A percentile compares a stretch with the other conserved stretches of the same genome.
Evolutionary conservation across 2,329 filamentous ascomycete genomes (phyloP).

Genomic region (Colletotrichum sp.): DNA sequence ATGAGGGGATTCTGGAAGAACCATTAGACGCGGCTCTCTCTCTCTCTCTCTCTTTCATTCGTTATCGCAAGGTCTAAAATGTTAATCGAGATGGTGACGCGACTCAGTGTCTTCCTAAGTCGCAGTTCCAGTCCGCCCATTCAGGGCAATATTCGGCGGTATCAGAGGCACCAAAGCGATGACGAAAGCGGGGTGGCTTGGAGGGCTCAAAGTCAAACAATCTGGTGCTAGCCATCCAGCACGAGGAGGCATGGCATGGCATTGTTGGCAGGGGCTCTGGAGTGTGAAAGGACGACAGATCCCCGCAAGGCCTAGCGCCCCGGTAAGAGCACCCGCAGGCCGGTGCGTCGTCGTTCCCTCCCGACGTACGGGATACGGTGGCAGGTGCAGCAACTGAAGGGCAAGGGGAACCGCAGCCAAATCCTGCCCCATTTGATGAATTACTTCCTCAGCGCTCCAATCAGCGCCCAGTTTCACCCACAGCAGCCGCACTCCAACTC

Average conservation of each 20-base stretch:
- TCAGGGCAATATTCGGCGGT: background rate
- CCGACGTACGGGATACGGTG: background rate
- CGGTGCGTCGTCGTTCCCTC: background rate
- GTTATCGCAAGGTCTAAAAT: background rate
- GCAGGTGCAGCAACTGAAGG: background rate
- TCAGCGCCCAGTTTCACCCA: background rate
- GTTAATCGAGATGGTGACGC: background rate
- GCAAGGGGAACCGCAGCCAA: background rate
- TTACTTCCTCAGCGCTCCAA: background rate
- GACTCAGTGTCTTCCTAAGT: background rate
- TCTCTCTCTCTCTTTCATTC: background rate
- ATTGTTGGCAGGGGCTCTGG: background rate
- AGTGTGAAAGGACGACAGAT: background rate
- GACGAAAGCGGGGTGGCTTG: constrained; percentile 18
- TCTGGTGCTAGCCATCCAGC: background rate
- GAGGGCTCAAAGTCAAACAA: background rate
- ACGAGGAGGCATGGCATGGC: background rate
- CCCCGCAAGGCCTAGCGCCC: background rate
- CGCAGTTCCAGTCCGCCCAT: background rate
- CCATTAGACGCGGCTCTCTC: background rate
- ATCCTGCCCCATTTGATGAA: background rate
- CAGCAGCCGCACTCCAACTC: background rate
- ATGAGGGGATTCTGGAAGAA: background rate
- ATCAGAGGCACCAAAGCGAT: background rate
- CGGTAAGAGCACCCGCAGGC: background rate